Evolutionary conservation across 2,329 filamentous ascomycete genomes (phyloP), one percentile per base, ranked within the genome.

Genomic region (Botrytis porri): DNA sequence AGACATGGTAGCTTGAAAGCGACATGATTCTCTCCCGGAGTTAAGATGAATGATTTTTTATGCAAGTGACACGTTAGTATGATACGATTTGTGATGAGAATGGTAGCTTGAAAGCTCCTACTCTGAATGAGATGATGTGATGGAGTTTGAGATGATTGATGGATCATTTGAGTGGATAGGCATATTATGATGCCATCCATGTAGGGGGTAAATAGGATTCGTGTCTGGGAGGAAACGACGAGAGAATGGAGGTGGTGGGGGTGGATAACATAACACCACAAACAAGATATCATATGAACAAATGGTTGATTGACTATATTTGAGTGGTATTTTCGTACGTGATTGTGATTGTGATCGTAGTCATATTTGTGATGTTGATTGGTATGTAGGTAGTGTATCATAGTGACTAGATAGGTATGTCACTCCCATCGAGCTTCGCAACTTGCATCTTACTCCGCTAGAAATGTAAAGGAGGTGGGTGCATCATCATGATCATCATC

Each of bases 1-100:
- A 79, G 77, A 77, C 74, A 78, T 77, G 79, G 80, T 81, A 80
- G 80, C 80, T 81, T 81, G 74, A 81, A 81, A 81, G 80, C 78
- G 80, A 80, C 79, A 75, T 75, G 69, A 76, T 75, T 76, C 71
- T 69, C 39, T 20, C 22, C 18, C 41, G 70, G 70, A 72, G 70
- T 72, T 67, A 10, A 59, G 18, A 69, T 60, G 39, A 60, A 69
- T 61, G 37, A 45, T 67, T 37, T 41, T 54, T 45, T 69, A 61
- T 45, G 66, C 51, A 51, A 51, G 51, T 57, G 64, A 71, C 45
- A 54, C 67, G 25, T 65, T 64, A 22, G 57, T 37, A 54, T 69
- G 70, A 70, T 72, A 66, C 73, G 73, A 70, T 73, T 69, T 70
- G 72, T 74, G 62, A 69, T 74, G 76, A 77, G 78, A 75, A 73